Evolutionary conservation across 2,329 filamentous ascomycete genomes (phyloP).

Genomic region (Zelopaecilomyces penicillatus): DNA sequence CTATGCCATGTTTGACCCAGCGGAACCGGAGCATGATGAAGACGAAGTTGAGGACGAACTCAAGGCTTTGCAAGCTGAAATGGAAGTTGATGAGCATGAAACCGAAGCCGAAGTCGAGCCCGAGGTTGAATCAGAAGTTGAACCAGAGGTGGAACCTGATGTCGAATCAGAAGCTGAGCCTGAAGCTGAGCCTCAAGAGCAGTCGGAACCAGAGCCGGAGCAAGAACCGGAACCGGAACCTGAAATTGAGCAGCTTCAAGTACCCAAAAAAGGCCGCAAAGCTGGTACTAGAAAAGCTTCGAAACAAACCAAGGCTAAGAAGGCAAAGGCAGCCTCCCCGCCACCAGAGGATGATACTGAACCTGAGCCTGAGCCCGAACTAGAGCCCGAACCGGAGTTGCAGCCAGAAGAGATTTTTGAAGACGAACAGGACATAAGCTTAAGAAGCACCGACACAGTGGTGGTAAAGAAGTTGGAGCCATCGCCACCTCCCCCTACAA

Average conservation of each 20-base stretch:
- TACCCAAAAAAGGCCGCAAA: conserved; percentile 49
- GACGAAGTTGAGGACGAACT: conserved; percentile 44
- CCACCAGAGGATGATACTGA: conserved; percentile 15
- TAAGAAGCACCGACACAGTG: conserved; percentile 34
- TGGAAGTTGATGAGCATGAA: conserved; percentile 35
- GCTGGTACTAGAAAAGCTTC: conserved; percentile 42
- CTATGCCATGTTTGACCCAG: conserved; percentile 46
- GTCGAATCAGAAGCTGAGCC: too few species aligned
- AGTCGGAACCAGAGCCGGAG: too few species aligned
- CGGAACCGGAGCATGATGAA: conserved; percentile 36
- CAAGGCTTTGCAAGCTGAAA: conserved; percentile 39
- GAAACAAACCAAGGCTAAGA: conserved; percentile 41
- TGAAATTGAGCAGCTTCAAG: conserved; percentile 30
- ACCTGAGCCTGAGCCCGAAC: conserved; percentile 12
- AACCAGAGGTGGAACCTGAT: too few species aligned
- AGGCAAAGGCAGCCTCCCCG: conserved; percentile 28
- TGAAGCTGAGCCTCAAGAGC: too few species aligned
- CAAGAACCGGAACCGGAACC: too few species aligned
- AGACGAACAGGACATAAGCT: conserved; percentile 29
- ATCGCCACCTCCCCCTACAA: conserved; percentile 16
- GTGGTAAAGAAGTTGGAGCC: conserved; percentile 32
- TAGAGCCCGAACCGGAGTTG: conserved; percentile 9
- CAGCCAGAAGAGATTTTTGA: conserved; percentile 7
- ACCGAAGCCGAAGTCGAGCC: too few species aligned
- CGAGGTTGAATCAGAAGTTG: too few species aligned